phyloP scores from a whole-genome alignment of 345 rosid genomes.

The Durio zibethinus region DNA sequence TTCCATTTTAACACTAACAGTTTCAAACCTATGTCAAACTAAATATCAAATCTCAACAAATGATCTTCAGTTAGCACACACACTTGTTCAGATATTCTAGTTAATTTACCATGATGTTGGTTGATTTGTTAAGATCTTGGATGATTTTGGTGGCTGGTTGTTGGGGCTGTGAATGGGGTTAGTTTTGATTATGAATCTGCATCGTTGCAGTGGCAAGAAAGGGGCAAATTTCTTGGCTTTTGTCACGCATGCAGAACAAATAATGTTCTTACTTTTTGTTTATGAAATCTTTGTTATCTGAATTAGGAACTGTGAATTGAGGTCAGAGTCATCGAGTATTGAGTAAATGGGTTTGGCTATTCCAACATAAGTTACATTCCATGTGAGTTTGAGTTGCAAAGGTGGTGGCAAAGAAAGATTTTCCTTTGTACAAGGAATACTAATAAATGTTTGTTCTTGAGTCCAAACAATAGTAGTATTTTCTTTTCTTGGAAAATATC shows the following conservation, averaged over 20 bases:
- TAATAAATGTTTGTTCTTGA: background rate
- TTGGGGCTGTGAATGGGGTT: background rate
- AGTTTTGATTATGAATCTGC: constrained; percentile 1
- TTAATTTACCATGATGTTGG: background rate
- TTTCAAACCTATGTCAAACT: background rate
- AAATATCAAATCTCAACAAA: background rate
- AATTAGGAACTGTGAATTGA: background rate
- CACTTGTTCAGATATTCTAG: background rate
- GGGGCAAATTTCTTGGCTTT: background rate
- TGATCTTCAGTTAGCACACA: background rate
- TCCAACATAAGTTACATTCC: background rate
- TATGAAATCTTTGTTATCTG: background rate
- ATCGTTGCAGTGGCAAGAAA: background rate
- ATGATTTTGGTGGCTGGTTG: background rate
- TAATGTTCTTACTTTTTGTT: background rate
- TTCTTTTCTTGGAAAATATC: background rate
- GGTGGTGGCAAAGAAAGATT: background rate
- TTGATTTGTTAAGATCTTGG: background rate
- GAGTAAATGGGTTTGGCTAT: background rate
- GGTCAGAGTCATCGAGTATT: background rate
- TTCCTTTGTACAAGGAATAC: background rate
- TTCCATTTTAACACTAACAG: background rate
- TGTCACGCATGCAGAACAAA: background rate
- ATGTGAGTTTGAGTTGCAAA: background rate
- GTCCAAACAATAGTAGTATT: background rate